Base-by-base conservation (phyloP, 352 stramenopile species). In the Pythium biforme region DNA sequence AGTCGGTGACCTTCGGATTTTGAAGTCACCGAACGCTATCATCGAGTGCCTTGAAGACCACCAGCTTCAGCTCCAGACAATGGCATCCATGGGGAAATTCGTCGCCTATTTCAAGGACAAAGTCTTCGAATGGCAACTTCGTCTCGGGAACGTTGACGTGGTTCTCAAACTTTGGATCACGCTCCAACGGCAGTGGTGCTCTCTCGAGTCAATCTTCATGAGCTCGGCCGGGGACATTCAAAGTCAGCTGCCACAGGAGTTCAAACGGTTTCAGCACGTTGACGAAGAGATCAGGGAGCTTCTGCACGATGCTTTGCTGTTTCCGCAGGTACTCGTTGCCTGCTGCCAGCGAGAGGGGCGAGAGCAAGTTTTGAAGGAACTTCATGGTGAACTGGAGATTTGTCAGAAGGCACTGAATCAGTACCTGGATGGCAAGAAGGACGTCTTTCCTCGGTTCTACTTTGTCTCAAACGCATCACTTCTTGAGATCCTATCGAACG, bases 341-440 rank as follows among this genome's bases (percentile, higher is more conserved):
- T 94, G 85, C 29, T 87, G 76, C n/a, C 70, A 87, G 26, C 77
- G 81, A 1, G 88, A 96, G 27, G 88, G 88, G 1, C 82, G 90
- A 14, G 92, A 93, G 59, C 65, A 79, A 39, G 68, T 90, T 52
- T 76, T 98, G 5, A 81, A 79, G 17, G 82, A 92, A 1, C 87
- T 97, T 59, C 83, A 90, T 14, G 66, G 81, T 27, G 94, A 96
- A 64, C 79, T 98, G 17, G 95, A 99, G 68, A 82, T 98, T 48
- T 99, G 96, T 39, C 92, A 98, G 58, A 98, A 98, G 67, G 95
- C 92, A 26, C 74, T 99, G 4, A 98, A 99, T 62, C 86, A 98
- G 66, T 99, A 98, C 62, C 78, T 99, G 19, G 92, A 98, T 52
- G 91, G 92, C 49, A 99, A 99, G 75, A 98, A 98, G 71, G 97